Percentiles rank a stretch among this genome's conserved stretches.
Conservation (phyloP, 768 basidiomycete species). For the Rickenella mellea region DNA sequence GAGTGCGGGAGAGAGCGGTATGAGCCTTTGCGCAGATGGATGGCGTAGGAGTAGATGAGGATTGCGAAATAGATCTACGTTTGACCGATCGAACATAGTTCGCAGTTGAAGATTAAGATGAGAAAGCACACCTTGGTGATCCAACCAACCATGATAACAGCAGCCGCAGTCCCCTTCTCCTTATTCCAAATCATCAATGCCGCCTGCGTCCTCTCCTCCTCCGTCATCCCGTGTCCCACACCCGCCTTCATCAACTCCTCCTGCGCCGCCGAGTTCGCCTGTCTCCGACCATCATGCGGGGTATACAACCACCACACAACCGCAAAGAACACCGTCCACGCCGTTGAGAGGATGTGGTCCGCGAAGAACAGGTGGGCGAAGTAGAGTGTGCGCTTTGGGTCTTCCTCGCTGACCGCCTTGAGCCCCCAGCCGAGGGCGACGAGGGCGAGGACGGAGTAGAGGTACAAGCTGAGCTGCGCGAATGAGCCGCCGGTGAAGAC, state of each 20-base stretch:
- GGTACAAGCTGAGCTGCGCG: conserved; percentile 84
- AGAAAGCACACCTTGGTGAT: conserved; percentile 60
- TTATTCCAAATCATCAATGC: conserved; percentile 82
- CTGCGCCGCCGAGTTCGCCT: conserved; percentile 82
- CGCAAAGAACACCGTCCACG: conserved; percentile 90
- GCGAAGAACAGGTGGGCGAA: conserved; percentile 89
- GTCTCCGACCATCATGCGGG: conserved; percentile 81
- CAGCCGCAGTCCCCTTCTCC: conserved; percentile 75
- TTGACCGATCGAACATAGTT: neutral
- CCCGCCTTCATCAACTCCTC: conserved; percentile 63
- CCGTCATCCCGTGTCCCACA: conserved; percentile 41
- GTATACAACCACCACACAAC: conserved; percentile 86
- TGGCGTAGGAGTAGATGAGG: conserved; percentile 86
- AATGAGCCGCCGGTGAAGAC: conserved; percentile 87
- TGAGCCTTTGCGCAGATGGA: conserved; percentile 84
- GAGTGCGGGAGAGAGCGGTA: conserved; percentile 69
- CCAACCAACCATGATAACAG: conserved; percentile 79
- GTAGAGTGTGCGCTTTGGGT: conserved; percentile 72
- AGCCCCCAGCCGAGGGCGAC: conserved; percentile 81
- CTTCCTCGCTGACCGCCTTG: conserved; percentile 84
- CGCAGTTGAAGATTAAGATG: conserved; percentile 2
- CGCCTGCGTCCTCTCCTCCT: conserved; percentile 56
- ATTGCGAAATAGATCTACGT: conserved; percentile 82
- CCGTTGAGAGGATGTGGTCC: conserved; percentile 84
- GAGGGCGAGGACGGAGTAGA: conserved; percentile 83